These are phyloP conservation scores for Lentinula sp. DNA, from an alignment of 768 basidiomycete species.

Conservation along the genomic window DNA sequence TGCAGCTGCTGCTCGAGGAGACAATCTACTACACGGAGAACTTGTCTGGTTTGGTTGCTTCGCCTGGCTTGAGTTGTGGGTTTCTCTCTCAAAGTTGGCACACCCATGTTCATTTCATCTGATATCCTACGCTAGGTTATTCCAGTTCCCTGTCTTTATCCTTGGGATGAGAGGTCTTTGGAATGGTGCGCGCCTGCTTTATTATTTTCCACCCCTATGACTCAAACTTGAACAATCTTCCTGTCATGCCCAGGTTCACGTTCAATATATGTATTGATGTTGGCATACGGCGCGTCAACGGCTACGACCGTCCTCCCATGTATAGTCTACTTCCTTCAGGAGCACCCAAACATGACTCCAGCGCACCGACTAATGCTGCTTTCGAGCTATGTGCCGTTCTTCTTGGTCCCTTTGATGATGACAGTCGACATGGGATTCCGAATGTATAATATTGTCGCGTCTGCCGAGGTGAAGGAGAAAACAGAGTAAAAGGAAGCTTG, in stretches of 20 bases:
- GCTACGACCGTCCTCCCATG: constrained; percentile 75
- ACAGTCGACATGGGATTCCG: constrained; percentile 44
- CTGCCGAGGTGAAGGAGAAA: not conserved
- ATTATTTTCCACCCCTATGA: not conserved
- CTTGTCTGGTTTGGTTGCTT: constrained; percentile 20
- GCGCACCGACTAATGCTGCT: constrained; percentile 39
- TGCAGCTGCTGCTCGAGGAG: constrained; percentile 39
- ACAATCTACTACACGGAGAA: constrained; percentile 23
- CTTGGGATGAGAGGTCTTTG: constrained; percentile 59
- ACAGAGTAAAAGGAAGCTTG: not conserved
- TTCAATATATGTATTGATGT: constrained; percentile 54
- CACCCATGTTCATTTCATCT: not conserved
- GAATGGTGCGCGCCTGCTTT: constrained; percentile 31
- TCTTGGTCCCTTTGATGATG: constrained; percentile 50
- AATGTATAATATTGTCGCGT: not conserved
- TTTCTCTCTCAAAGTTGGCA: not conserved
- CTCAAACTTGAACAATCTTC: not conserved
- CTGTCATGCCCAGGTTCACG: constrained; percentile 32
- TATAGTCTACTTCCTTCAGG: constrained; percentile 48
- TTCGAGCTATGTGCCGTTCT: constrained; percentile 54
- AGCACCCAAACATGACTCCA: constrained; percentile 10
- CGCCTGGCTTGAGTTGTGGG: constrained; percentile 2
- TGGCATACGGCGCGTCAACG: constrained; percentile 73
- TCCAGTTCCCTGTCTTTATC: constrained; percentile 75
- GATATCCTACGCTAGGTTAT: constrained; percentile 30